A percentile compares a stretch with the other conserved stretches of the same genome.
These are phyloP conservation scores for Litsea cubeba DNA, from an alignment of 164 flowering plant species.

Conservation along the genomic window DNA sequence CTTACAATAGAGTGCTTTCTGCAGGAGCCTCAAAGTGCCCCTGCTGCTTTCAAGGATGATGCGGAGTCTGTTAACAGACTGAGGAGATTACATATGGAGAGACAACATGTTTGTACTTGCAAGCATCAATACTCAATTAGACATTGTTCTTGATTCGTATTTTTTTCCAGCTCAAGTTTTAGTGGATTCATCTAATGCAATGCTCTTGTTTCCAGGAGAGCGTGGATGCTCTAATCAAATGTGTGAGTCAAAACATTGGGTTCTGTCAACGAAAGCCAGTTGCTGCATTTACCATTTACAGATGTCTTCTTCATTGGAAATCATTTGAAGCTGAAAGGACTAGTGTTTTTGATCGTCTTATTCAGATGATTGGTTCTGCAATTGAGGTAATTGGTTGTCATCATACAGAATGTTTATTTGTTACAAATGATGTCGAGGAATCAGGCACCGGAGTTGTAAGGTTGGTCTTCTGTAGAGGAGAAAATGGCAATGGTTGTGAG, in stretches of 20 bases:
- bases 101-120: slow-evolving; percentile 62
- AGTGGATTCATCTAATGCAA: slow-evolving; percentile 1
- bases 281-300: slow-evolving; percentile 63
- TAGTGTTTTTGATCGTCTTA: slow-evolving; percentile 67
- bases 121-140: neutral
- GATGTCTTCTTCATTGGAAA: slow-evolving; percentile 66
- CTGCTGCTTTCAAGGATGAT: slow-evolving; percentile 46
- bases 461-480: too few relatives aligned
- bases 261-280: slow-evolving; percentile 72
- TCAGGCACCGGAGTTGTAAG: too few relatives aligned
- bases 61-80: slow-evolving; percentile 55
- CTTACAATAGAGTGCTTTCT: neutral
- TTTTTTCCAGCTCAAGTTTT: neutral
- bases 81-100: slow-evolving; percentile 60
- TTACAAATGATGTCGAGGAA: too few relatives aligned
- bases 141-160: neutral
- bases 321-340: slow-evolving; percentile 72
- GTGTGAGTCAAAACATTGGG: slow-evolving; percentile 75
- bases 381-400: slow-evolving; percentile 44
- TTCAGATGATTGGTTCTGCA: slow-evolving; percentile 67
- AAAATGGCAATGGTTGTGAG: too few relatives aligned
- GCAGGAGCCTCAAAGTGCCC: slow-evolving; percentile 59
- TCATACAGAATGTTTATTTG: slow-evolving; percentile 38
- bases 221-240: slow-evolving; percentile 81
- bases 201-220: slow-evolving; percentile 55